Base-by-base conservation (phyloP, 2,329 filamentous ascomycete species). In the Aspergillus luchuensis region DNA sequence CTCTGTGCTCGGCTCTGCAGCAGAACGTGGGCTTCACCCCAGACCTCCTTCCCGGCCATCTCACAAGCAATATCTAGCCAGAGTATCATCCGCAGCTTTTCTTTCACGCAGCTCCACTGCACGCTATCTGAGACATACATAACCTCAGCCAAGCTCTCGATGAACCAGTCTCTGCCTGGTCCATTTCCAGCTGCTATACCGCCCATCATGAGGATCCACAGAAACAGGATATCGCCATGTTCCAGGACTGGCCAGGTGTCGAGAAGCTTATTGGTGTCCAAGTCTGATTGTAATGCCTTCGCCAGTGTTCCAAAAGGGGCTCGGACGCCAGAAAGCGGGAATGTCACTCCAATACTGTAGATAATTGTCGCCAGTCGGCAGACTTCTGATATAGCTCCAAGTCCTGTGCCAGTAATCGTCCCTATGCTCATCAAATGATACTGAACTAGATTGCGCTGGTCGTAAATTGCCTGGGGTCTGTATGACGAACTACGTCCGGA, bases 361-460 rank as follows among this genome's bases (percentile, higher is more conserved):
- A 58, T 52, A 2, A 47, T 23, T 8, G 39, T 15, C 7, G 33
- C 38, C 5, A 53, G n/a, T 1, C 56, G 36, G 19, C 56, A 58
- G 21, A 48, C 56, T 21, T 58, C 56, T 1, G 10, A 21, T 30
- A 30, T 30, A 30, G 28, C 28, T 11, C 28, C 28, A 30, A 30
- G 28, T 5, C 28, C 28, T 30, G 28, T 30, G 13, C 28, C 30
- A 15, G 8, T 38, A 7, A 36, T 15, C 2, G 48, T 19, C 8
- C 21, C 48, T 5, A 58, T 36, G 11, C 48, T 33, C 30, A 58
- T 41, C 21, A 58, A 6, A 19, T 30, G 38, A 36, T 41, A 45
- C 19, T 58, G 56, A 21, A 47, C 23, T 6, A 58, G 36, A 30
- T 58, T 58, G n/a, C 56, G 56, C 21, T 52, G 48, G 39, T 58